A percentile compares a stretch with the other conserved stretches of the same genome.
Conservation (phyloP, 805 yeast genomes). For the Kodamaea restingae region DNA sequence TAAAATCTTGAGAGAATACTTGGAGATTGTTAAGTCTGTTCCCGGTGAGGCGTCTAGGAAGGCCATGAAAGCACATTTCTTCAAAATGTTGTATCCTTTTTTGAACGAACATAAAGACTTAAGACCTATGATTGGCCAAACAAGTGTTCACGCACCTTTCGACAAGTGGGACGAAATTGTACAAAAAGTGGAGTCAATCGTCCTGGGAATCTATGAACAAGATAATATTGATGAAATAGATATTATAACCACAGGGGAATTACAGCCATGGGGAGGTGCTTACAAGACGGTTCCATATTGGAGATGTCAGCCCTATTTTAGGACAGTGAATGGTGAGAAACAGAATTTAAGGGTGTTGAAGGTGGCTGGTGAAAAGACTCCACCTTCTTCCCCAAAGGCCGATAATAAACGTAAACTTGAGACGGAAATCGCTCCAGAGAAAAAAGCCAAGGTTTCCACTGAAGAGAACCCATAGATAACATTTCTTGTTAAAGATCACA, state of each 20-base stretch:
- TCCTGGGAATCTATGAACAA: conserved; percentile 49
- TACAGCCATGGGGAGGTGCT: conserved; percentile 71
- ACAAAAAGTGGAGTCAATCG: conserved; percentile 60
- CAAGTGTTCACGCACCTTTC: conserved; percentile 36
- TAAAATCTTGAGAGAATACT: conserved; percentile 75
- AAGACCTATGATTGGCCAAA: conserved; percentile 63
- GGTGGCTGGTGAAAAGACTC: conserved; percentile 32
- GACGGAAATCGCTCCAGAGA: not conserved
- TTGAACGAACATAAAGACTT: conserved; percentile 73
- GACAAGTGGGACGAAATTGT: conserved; percentile 52
- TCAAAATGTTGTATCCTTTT: conserved; percentile 80
- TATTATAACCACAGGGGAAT: conserved; percentile 48
- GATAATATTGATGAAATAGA: conserved; percentile 56
- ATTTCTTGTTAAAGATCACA: too few relatives aligned
- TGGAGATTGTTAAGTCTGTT: conserved; percentile 65
- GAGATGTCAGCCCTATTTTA: conserved; percentile 94
- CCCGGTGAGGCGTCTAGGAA: conserved; percentile 70
- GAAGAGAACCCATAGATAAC: too few relatives aligned
- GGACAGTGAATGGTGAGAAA: conserved; percentile 76
- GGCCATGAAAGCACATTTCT: conserved; percentile 90
- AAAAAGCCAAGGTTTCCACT: conserved; percentile 1
- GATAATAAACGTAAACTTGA: conserved; percentile 6
- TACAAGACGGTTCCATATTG: conserved; percentile 86
- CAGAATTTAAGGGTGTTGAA: conserved; percentile 35
- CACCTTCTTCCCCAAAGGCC: conserved; percentile 5